Base-by-base conservation (phyloP, 805 yeast genomes). In the Metschnikowia peoriensis region DNA sequence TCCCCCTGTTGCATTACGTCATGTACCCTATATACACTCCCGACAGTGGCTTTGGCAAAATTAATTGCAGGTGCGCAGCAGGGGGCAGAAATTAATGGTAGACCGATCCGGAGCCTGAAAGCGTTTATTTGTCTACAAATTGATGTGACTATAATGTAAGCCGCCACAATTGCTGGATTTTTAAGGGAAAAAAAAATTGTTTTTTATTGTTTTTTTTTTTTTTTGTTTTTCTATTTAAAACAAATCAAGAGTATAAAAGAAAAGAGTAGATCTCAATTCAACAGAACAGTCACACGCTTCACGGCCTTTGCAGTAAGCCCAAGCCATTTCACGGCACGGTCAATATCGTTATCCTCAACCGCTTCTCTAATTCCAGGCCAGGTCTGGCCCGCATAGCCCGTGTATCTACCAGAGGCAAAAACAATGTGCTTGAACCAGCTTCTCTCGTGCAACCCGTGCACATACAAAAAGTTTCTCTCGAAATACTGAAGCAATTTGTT, bases 381-480 rank as follows among this genome's bases (percentile, higher is more conserved):
- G 0, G 83, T 72, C 47, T 75, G 81, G 1, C 81, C 82, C 1
- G 71, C 69, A 47, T 70, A 72, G 0, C 88, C 88, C 12, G 78
- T 71, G 32, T 58, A 69, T 54, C 79, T 70, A 46, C 82, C 79
- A 8, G 89, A 84, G 2, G 88, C 88, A 65, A 75, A 83, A 0
- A 86, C 69, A 28, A 83, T 71, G 66, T 86, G 89, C 62, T 77
- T 84, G 72, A 83, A 80, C 86, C 88, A 84, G 7, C 66, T 66
- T 57, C 89, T 72, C 35, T 73, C 73, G 32, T 69, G 60, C 34
- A 84, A 68, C 0, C 87, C 83, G 12, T 72, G 60, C 9, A 67
- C 66, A 51, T 76, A 65, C 29, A 84, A 62, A 59, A 84, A 84
- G 60, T 80, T 63, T 51, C 83, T 70, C 63, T 85, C 88, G 29